Conservation (phyloP, 371 early-diverging fungal species). For the Paraphysoderma sedebokerense region DNA sequence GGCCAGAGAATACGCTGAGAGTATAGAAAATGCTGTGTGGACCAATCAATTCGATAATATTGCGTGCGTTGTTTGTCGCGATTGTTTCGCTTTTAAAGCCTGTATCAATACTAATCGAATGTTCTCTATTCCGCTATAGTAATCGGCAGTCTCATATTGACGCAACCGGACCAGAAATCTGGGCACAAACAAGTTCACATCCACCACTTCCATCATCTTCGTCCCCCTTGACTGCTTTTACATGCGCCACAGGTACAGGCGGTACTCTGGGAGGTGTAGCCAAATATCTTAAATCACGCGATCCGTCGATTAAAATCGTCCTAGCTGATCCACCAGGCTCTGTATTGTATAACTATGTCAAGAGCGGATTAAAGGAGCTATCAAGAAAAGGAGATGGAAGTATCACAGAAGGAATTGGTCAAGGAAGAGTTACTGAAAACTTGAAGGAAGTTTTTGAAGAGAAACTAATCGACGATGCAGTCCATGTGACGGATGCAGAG, state of each 20-base stretch:
- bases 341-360: constrained; percentile 61
- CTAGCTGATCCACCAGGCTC: constrained; percentile 92
- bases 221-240: no score
- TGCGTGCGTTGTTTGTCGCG: not conserved
- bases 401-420: constrained; percentile 63
- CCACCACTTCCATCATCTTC: no score
- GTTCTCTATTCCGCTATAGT: no score
- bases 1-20: constrained; percentile 67
- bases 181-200: no score
- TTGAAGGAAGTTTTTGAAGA: constrained; percentile 49
- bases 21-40: constrained; percentile 75
- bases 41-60: constrained; percentile 63
- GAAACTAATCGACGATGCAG: constrained; percentile 56
- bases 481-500: constrained; percentile 62
- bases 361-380: constrained; percentile 41
- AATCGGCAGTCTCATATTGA: constrained; percentile 82
- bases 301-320: constrained; percentile 46
- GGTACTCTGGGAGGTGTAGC: constrained; percentile 81
- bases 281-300: constrained; percentile 55
- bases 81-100: constrained; percentile 13
- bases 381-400: constrained; percentile 10
- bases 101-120: constrained; percentile 70
- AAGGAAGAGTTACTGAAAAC: constrained; percentile 86
- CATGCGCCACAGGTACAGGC: constrained; percentile 83
- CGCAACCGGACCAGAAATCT: constrained; percentile 90